Evolutionary conservation across 2,329 filamentous ascomycete genomes (phyloP).

Genomic region (Chaetomium olivaceum): DNA sequence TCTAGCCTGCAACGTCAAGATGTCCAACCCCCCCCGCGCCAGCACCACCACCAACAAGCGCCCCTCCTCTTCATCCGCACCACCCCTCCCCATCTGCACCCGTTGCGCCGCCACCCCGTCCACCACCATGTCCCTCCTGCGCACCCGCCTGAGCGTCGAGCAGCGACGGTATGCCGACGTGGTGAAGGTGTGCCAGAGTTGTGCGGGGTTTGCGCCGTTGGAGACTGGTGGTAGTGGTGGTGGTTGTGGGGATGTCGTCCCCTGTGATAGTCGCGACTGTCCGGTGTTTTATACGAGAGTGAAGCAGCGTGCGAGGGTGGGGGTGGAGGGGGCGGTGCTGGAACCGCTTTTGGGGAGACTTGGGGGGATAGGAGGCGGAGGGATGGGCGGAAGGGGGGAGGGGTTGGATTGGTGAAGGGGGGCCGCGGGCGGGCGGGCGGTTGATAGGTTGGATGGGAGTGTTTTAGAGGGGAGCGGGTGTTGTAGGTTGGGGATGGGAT

Average conservation of each 20-base stretch:
- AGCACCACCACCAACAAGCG: constrained; percentile 20
- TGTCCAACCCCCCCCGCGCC: constrained; percentile 28
- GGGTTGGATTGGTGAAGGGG: constrained; percentile 11
- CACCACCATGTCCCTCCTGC: constrained; percentile 64
- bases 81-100: constrained; percentile 53
- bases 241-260: constrained; percentile 56
- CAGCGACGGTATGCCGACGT: constrained; percentile 67
- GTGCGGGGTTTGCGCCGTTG: constrained; percentile 68
- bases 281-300: constrained; percentile 83
- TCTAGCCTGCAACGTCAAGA: constrained; percentile 68
- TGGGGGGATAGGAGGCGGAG: constrained; percentile 25
- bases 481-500: not conserved
- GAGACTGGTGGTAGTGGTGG: constrained; percentile 47
- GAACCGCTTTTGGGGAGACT: constrained; percentile 41
- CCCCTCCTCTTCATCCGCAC: constrained; percentile 28
- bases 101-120: constrained; percentile 57
- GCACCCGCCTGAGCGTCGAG: constrained; percentile 59
- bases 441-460: not conserved
- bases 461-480: not conserved
- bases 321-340: constrained; percentile 42
- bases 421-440: no score
- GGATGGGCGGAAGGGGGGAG: not conserved
- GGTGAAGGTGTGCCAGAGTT: constrained; percentile 74
- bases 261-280: constrained; percentile 88
- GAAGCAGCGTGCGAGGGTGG: constrained; percentile 57